Base-by-base conservation (phyloP, 352 stramenopile genomes). In the Pythium scleroteichum region DNA sequence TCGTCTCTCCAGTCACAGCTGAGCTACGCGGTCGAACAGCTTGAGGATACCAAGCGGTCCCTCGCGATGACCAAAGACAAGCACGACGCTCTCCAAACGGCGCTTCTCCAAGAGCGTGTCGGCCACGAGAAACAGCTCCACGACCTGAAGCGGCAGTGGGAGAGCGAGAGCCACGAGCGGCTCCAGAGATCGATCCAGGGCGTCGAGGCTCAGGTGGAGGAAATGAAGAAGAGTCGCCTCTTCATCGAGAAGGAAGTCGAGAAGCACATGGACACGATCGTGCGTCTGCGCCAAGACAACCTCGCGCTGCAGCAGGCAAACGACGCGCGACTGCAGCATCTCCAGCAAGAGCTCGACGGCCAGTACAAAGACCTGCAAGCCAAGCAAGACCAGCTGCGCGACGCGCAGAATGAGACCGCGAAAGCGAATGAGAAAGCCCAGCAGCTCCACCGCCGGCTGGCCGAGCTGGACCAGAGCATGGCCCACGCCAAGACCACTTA, bases 171-270 rank as follows among this genome's bases (percentile, higher is more conserved):
- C 10, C 66, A 86, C 50, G 69, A 88, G 17, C 72, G 82, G 4
- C 66, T 90, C 6, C 69, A 90, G 32, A 83, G 79, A 16, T 71
- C 79, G 0, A 69, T 92, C 0, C 60, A 64, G 1, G 71, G 68
- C 0, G 73, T 93, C 6, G 79, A 92, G 57, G 69, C 63, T 3
- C 82, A 93, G 64, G 63, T 92, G 4, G 76, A 74, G 0, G 85
- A 88, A 17, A 74, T 91, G 55, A 87, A 87, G 53, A 80, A 84
- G 42, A 72, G 66, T 2, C 75, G 84, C 1, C 41, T 82, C 32
- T 64, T 80, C 41, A 62, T 92, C 20, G 80, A 93, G 53, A 67
- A 67, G 20, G 82, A 92, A 40, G 76, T 90, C 1, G 79, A 85
- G 54, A 87, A 78, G 47, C 78, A 88, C 45, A 50, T 80, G 24